Evolutionary conservation across 129 eudicot genomes (phyloP), one percentile per base, ranked within the genome.

Genomic region (Pseudognaphalium luteoalbum): DNA sequence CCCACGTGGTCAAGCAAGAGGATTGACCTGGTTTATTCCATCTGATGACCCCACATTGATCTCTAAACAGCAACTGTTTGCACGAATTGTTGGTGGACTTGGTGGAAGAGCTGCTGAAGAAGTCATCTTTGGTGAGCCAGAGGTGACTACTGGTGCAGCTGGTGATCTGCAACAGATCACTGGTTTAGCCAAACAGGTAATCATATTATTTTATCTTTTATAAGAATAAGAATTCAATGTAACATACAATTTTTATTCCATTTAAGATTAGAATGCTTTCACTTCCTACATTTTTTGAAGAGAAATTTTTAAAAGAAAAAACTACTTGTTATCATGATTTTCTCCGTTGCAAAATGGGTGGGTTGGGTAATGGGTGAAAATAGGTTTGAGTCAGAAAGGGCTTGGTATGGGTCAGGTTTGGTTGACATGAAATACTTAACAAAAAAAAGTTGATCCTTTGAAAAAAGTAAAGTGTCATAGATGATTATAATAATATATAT

Each of bases 71-170:
- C 97, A 91, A 83, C 89, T 94, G 7, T 91, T 86, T 86, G 99
- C 99, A 68, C 82, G 99, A 73, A 91, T 94, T 77, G 99, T 91
- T 70, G 99, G 97, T 37, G 97, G 99, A 58, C 96, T 94, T 35
- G 99, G 99, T 70, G 99, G 99, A 72, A 80, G 97, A 78, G 99
- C 97, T 76, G 97, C 97, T 3, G 99, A 94, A 78, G 97, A 94
- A 80, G 70, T 91, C 29, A 89, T 94, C 41, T 94, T 94, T 69
- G 99, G 99, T 68, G 99, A 91, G 77, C 82, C 97, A 25, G 99
- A 94, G 91, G 97, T 94, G n/a, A 94, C 99, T 29, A 91, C 99
- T 19, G 99, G 99, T 81, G 99, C 99, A 64, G 93, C 86, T 74
- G 93, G 97, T 73, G 99, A 94, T 82, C 79, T 94, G 25, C 99